Conservation (phyloP, 148 eudicot species). For the Fagopyrum esculentum region DNA sequence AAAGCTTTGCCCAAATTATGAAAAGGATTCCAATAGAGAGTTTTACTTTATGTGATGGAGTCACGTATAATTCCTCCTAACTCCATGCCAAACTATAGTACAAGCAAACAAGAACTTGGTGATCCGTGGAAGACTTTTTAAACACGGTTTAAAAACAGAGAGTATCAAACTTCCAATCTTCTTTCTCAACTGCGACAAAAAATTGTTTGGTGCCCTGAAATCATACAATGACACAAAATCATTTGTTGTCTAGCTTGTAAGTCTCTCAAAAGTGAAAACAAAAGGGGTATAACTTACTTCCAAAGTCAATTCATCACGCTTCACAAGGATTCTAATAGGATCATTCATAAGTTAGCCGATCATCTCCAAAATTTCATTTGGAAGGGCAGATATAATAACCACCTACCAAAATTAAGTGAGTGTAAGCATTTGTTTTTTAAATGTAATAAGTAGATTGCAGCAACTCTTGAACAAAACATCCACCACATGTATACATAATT, state of each 20-base stretch:
- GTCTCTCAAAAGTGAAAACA: neutral
- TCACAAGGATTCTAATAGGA: conserved; percentile 90
- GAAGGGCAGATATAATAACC: conserved; percentile 89
- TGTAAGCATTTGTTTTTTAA: no score
- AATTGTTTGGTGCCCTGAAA: conserved; percentile 95
- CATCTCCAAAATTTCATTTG: conserved; percentile 95
- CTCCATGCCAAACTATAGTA: neutral
- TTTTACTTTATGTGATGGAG: neutral
- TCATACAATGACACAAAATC: neutral
- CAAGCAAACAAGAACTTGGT: neutral
- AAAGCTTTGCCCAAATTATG: neutral
- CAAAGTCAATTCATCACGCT: conserved; percentile 98
- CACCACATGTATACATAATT: neutral
- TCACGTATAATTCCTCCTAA: neutral
- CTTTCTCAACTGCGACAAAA: conserved; percentile 93
- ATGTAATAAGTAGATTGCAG: no score
- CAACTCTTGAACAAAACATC: neutral
- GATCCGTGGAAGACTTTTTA: neutral
- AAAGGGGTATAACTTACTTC: conserved; percentile 39
- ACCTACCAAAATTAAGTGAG: conserved; percentile 35
- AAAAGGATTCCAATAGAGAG: neutral
- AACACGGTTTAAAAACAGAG: conserved; percentile 26
- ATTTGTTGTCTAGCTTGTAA: neutral
- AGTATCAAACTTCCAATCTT: conserved; percentile 98
- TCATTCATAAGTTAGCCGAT: conserved; percentile 96